These are phyloP conservation scores for Schizochytrium sp. DNA, from an alignment of 108 stramenopile species.

Conservation along the genomic window DNA sequence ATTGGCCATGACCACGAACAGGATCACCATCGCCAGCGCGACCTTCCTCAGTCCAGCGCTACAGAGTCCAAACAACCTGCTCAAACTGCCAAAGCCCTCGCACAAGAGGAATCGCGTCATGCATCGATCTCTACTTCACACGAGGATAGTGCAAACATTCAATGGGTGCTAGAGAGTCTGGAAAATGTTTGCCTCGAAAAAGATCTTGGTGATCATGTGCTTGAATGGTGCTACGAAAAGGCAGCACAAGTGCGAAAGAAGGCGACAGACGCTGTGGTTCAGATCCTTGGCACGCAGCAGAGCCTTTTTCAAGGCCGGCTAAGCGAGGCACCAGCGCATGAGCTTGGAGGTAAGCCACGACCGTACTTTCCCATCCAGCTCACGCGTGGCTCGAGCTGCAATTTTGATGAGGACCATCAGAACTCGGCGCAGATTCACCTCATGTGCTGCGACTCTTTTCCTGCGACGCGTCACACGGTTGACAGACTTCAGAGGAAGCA, in stretches of 20 bases:
- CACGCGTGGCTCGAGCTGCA: not conserved
- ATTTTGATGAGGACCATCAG: not conserved
- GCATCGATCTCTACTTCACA: not conserved
- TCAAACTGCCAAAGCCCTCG: too few species aligned
- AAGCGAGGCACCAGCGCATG: not conserved
- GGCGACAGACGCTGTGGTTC: not conserved
- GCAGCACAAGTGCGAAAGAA: not conserved
- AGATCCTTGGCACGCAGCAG: not conserved
- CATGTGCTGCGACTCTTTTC: conserved; percentile 8
- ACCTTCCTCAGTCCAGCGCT: not conserved
- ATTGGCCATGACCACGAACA: not conserved
- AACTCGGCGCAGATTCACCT: not conserved
- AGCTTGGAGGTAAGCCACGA: not conserved
- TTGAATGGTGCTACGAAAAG: not conserved
- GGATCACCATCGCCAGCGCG: not conserved
- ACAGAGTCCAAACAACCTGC: not conserved
- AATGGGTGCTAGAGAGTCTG: not conserved
- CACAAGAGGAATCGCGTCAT: not conserved
- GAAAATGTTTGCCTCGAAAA: not conserved
- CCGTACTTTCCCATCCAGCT: not conserved
- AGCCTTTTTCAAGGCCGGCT: not conserved
- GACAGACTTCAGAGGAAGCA: not conserved
- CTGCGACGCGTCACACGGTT: not conserved
- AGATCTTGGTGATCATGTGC: not conserved
- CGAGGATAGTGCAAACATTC: not conserved